These are phyloP conservation scores for Rhizopogon roseolus DNA, from an alignment of 768 basidiomycete species.

Conservation along the genomic window DNA sequence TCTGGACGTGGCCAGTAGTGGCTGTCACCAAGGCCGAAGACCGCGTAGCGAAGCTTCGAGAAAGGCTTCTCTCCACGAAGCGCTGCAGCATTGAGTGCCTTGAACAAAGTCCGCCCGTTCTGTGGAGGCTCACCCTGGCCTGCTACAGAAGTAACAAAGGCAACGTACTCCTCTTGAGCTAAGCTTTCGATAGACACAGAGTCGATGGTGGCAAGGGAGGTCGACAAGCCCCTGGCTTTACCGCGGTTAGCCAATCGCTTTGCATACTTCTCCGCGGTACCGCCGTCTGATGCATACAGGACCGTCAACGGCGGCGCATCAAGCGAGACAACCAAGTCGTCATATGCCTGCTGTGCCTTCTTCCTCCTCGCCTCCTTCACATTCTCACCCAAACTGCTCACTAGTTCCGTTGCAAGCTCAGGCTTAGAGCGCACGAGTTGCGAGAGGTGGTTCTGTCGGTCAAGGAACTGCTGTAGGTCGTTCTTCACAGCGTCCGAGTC, in stretches of 20 bases:
- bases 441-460: constrained; percentile 93
- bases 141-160: constrained; percentile 87
- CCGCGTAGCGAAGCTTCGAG: constrained; percentile 65
- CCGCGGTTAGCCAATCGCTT: constrained; percentile 82
- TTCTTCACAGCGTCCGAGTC: constrained; percentile 94
- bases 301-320: constrained; percentile 87
- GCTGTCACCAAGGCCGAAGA: constrained; percentile 96
- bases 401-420: constrained; percentile 75
- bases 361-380: constrained; percentile 79
- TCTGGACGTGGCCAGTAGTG: constrained; percentile 99
- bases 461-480: constrained; percentile 89
- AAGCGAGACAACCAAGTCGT: constrained; percentile 74
- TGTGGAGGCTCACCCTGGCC: constrained; percentile 98
- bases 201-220: constrained; percentile 74
- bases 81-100: constrained; percentile 67
- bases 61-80: constrained; percentile 49
- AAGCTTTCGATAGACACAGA: constrained; percentile 74
- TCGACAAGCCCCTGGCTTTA: constrained; percentile 78
- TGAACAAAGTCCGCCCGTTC: constrained; percentile 89
- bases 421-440: constrained; percentile 84
- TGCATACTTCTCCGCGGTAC: constrained; percentile 93
- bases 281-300: constrained; percentile 94
- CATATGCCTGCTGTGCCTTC: constrained; percentile 80
- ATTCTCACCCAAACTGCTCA: constrained; percentile 78
- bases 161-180: constrained; percentile 68